Percentiles rank a stretch among this genome's conserved stretches.
phyloP scores from a whole-genome alignment of 2,329 filamentous ascomycete genomes.

The Cladosporium phlei region DNA sequence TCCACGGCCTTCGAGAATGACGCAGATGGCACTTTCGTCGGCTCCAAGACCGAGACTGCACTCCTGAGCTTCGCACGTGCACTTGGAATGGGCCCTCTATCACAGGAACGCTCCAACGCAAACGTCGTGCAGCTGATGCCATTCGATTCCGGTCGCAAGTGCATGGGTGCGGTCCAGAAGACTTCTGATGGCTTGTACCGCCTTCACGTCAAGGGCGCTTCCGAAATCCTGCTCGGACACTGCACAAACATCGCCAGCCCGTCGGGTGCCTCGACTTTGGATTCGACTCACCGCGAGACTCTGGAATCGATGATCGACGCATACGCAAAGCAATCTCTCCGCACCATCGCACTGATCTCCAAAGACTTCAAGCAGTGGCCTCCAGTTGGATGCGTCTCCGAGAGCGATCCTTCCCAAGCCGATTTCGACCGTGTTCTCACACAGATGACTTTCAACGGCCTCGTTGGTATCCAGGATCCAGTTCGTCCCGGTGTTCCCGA shows the following conservation, averaged over 20 bases:
- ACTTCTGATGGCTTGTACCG: conserved; percentile 51
- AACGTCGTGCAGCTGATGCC: conserved; percentile 53
- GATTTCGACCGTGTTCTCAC: conserved; percentile 65
- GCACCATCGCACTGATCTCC: conserved; percentile 80
- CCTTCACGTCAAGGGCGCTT: conserved; percentile 51
- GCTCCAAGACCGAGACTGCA: conserved; percentile 74
- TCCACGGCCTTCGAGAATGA: conserved; percentile 66
- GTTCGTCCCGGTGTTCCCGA: conserved; percentile 63
- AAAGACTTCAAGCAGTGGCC: conserved; percentile 82
- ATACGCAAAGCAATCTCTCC: conserved; percentile 74
- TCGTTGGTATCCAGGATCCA: conserved; percentile 72
- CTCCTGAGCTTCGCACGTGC: conserved; percentile 64
- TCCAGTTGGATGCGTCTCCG: conserved; percentile 55
- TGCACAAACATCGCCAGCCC: conserved; percentile 53
- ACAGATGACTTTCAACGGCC: conserved; percentile 67
- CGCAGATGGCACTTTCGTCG: conserved; percentile 61
- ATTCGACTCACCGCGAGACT: conserved; percentile 51
- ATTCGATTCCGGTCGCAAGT: conserved; percentile 64
- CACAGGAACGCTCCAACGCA: conserved; percentile 58
- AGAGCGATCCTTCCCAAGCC: conserved; percentile 60
- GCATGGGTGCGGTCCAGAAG: conserved; percentile 62
- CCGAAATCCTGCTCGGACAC: conserved; percentile 46
- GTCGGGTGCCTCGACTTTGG: conserved; percentile 50
- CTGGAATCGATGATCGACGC: conserved; percentile 65
- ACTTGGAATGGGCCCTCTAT: conserved; percentile 59